Conservation (phyloP, 768 basidiomycete genomes). For the Tephrocybe sp. region DNA sequence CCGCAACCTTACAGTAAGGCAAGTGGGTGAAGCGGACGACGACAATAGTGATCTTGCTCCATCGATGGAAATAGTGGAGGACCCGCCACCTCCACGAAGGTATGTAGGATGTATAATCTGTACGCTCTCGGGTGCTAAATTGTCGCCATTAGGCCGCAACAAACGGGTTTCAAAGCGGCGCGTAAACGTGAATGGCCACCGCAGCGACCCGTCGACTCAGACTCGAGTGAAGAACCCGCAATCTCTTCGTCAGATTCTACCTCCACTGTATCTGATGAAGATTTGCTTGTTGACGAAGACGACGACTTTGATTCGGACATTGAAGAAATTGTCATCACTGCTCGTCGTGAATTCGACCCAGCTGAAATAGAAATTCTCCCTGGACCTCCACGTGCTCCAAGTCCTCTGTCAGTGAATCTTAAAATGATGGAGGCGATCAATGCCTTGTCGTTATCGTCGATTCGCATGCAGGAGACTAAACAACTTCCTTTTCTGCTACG, state of each 20-base stretch:
- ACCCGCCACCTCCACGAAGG: background rate
- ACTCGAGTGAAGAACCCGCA: conserved; percentile 7
- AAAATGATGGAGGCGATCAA: conserved; percentile 34
- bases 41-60: conserved; percentile 7
- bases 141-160: conserved; percentile 3
- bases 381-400: conserved; percentile 10
- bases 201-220: background rate
- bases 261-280: background rate
- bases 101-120: background rate
- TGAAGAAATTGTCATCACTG: conserved; percentile 7
- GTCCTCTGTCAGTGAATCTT: background rate
- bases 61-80: conserved; percentile 14
- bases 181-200: conserved; percentile 21
- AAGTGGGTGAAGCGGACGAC: conserved; percentile 6
- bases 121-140: background rate
- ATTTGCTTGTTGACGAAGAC: background rate
- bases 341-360: conserved; percentile 13
- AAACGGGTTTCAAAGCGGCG: conserved; percentile 17
- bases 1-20: conserved; percentile 10
- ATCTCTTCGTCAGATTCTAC: conserved; percentile 6
- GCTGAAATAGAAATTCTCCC: conserved; percentile 19
- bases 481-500: conserved; percentile 57
- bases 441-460: conserved; percentile 23
- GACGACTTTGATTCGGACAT: conserved; percentile 1
- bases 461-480: conserved; percentile 34